Base-by-base conservation (phyloP, 495 filamentous ascomycete species). In the Daldinia grandis region DNA sequence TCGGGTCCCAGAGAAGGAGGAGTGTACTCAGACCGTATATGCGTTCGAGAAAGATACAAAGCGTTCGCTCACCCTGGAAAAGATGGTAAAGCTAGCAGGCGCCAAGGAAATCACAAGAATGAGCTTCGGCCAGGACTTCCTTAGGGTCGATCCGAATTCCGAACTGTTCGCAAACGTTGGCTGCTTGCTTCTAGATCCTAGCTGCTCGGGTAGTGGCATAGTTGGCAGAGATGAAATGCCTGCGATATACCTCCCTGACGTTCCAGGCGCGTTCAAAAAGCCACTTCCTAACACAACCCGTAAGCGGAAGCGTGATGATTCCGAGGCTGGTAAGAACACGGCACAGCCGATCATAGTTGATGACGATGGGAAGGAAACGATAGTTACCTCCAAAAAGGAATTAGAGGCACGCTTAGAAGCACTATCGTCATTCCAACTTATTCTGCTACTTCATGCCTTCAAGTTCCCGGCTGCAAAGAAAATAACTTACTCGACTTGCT, bases 171-270 rank as follows among this genome's bases (percentile, higher is more conserved):
- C 85, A 47, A 80, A 86, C 10, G 92, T 97, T 5, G 85, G 87
- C 0, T 90, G 90, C 12, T 78, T 99, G 25, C 81, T 99, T 4
- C 86, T 99, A 0, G 96, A 99, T 77, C 95, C 95, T 0, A 95
- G 91, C 71, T 99, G 95, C 73, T 97, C 93, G 0, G 95, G 95
- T 0, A 97, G 92, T 75, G 95, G 95, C 0, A 99, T 99, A 25
- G 89, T 97, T 8, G 92, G 93, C 5, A 86, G 95, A 10, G 91
- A 97, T 40, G 92, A 94, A 59, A 83, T 87, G 56, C 88, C 91
- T 0, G 82, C 85, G 38, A 75, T 93, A 10, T 82, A 87, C 58
- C 77, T 85, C 31, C 86, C 82, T 1, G 81, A 78, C 35, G 77
- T 86, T 1, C 88, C 87, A 0, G 71, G 72, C 44, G 66, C 71